Percentiles rank a stretch among this genome's conserved stretches.
phyloP scores from a whole-genome alignment of 352 stramenopile species.

The Phytophthora kernoviae region DNA sequence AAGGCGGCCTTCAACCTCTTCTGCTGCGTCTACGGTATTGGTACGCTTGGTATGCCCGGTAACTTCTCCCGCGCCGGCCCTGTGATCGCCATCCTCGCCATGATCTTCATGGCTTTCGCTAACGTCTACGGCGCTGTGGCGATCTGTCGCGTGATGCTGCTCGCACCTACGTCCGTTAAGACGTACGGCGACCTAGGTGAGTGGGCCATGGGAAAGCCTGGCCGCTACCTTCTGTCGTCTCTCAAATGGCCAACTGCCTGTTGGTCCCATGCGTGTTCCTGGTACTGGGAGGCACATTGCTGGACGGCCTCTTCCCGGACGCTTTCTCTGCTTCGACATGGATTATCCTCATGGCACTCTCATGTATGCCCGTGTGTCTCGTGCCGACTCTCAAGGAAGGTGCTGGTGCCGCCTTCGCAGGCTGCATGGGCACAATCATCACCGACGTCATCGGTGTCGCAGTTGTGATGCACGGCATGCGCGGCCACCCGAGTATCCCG shows the following conservation, averaged over 20 bases:
- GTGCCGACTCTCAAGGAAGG: conserved; percentile 33
- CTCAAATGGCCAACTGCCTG: conserved; percentile 15
- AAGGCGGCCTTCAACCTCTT: conserved; percentile 55
- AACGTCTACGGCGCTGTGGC: conserved; percentile 53
- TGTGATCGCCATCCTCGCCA: conserved; percentile 31
- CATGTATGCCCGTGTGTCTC: conserved; percentile 26
- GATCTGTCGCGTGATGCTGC: conserved; percentile 44
- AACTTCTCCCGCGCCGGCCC: conserved; percentile 57
- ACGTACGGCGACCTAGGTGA: conserved; percentile 41
- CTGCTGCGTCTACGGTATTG: conserved; percentile 56
- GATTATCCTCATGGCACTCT: conserved; percentile 37
- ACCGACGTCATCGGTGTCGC: conserved; percentile 12
- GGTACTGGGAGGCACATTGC: conserved; percentile 25
- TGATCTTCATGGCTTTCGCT: conserved; percentile 53
- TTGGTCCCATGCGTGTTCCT: conserved; percentile 22
- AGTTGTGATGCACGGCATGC: conserved; percentile 25
- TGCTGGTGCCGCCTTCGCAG: conserved; percentile 24
- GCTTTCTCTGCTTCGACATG: conserved; percentile 15
- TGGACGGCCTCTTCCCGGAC: conserved; percentile 26
- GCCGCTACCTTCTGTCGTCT: conserved; percentile 19
- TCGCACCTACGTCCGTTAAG: conserved; percentile 36
- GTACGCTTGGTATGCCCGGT: conserved; percentile 55
- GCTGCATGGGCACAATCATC: conserved; percentile 27
- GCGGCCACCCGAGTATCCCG: conserved; percentile 18
- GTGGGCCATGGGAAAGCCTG: conserved; percentile 13